Base-by-base conservation (phyloP, 768 basidiomycete genomes). In the Pholiota conissans region DNA sequence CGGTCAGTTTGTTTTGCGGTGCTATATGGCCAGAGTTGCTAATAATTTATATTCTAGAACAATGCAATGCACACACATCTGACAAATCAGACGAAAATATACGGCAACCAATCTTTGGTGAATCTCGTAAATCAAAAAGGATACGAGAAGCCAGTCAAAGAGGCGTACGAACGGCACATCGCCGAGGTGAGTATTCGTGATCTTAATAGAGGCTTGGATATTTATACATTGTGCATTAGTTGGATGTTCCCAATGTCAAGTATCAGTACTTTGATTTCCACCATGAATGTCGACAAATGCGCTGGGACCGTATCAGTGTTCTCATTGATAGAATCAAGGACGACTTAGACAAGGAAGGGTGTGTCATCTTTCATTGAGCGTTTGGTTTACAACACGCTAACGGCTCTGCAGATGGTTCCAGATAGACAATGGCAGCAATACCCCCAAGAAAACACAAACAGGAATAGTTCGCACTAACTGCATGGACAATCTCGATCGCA, bases 231-330 rank as follows among this genome's bases (percentile, higher is more conserved):
- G 28, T 20, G 42, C 9, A 42, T 11, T 52, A 91, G 90, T 70
- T 84, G 51, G 79, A 85, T 63, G 65, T 89, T 30, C 79, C 86
- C 3, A 79, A 85, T 29, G 87, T 91, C 37, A 86, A 85, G 65
- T 99, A 99, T 67, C 80, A 90, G 61, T 97, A 98, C 75, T 99
- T 98, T 65, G 97, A 99, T 68, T 99, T 99, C 77, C 96, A 98
- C 70, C 87, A 83, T 59, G 95, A 98, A 71, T 98, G 95, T 79
- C 90, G 85, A 68, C 81, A 90, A 49, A 92, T 98, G 89, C 87
- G 92, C 39, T 99, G 93, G 86, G 93, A 99, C 69, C 84, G 95
- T 46, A 92, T 99, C 61, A 84, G 84, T 52, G 70, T 93, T 14
- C 79, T 99, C 37, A 82, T 95, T 42, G 91, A 93, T 60, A 78